Evolutionary conservation across 2,329 filamentous ascomycete genomes (phyloP), one percentile per base, ranked within the genome.

Genomic region (Colletotrichum orchidophilum): DNA sequence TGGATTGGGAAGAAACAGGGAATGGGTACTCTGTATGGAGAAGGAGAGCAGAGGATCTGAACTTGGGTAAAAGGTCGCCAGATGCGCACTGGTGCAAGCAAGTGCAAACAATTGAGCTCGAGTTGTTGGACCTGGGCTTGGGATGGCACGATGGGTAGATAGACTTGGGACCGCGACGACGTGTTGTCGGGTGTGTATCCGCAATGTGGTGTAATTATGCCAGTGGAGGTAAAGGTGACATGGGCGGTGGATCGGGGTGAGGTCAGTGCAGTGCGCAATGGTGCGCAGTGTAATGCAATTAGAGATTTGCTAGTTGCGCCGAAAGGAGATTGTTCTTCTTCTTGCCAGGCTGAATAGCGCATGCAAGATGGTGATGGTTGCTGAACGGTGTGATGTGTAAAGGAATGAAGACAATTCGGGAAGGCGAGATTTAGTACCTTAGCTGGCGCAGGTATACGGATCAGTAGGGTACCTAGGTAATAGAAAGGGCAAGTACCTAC

Each of bases 191-290:
- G 55, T 68, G 65, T 59, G 63, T 52, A 49, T 49, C 39, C n/a
- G 60, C 24, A 35, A 66, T 50, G 21, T 67, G 63, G 21, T 67
- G 63, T 55, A 62, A 67, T 67, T 52, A 70, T 62, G 67, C 63
- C 46, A 54, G 63, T 67, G 63, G 66, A 59, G 66, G 57, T 42
- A 24, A 7, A 58, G 53, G 33, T 59, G 24, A 55, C 33, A 31
- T 58, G 63, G 57, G 39, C 55, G 46, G 39, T 50, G 67, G 55
- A 52, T 46, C 55, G 61, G 63, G 50, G 42, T 70, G 67, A 66
- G 67, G 39, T 67, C 63, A 67, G 63, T 70, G 67, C 63, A 59
- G 31, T 57, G 42, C 49, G 54, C 54, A 52, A 42, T n/a, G 27
- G 8, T 11, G 0, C 55, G 60, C 42, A 55, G 12, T 42, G 42